These are phyloP conservation scores for Pharus latifolius DNA, from an alignment of 176 grass and related monocot species.

Conservation along the genomic window DNA sequence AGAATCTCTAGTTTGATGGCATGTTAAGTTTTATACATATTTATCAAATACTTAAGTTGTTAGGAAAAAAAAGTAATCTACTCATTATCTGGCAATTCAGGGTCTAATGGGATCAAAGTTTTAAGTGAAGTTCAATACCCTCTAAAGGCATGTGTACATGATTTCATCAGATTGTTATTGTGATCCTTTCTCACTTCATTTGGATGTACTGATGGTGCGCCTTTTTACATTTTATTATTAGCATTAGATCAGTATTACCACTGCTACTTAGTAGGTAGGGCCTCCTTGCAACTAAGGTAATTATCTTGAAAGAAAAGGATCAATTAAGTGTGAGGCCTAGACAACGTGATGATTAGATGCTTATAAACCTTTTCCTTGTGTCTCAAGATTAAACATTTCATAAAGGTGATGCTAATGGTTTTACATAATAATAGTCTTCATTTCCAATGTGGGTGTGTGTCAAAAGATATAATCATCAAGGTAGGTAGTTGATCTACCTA, in stretches of 20 bases:
- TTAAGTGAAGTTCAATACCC: neutral
- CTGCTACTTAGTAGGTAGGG: neutral
- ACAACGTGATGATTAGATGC: too few relatives aligned
- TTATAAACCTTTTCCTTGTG: too few relatives aligned
- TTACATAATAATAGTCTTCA: too few relatives aligned
- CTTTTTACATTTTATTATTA: neutral
- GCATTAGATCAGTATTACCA: neutral
- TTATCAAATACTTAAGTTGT: neutral
- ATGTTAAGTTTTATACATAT: too few relatives aligned
- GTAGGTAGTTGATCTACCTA: too few relatives aligned
- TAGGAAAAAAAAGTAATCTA: neutral
- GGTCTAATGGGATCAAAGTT: neutral
- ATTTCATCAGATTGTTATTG: constrained; percentile 6
- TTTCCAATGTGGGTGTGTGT: too few relatives aligned
- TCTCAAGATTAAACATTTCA: too few relatives aligned
- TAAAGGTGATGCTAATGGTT: too few relatives aligned
- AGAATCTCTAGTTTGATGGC: too few relatives aligned
- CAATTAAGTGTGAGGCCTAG: neutral
- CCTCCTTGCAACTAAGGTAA: neutral
- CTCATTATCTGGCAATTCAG: neutral
- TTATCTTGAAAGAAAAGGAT: neutral
- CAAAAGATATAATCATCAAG: too few relatives aligned
- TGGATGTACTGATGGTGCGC: constrained; percentile 8
- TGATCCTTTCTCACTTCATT: neutral
- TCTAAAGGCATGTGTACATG: neutral